Base-by-base conservation (phyloP, 2,329 filamentous ascomycete genomes). In the Hymenotorrendiella dingleyae region DNA sequence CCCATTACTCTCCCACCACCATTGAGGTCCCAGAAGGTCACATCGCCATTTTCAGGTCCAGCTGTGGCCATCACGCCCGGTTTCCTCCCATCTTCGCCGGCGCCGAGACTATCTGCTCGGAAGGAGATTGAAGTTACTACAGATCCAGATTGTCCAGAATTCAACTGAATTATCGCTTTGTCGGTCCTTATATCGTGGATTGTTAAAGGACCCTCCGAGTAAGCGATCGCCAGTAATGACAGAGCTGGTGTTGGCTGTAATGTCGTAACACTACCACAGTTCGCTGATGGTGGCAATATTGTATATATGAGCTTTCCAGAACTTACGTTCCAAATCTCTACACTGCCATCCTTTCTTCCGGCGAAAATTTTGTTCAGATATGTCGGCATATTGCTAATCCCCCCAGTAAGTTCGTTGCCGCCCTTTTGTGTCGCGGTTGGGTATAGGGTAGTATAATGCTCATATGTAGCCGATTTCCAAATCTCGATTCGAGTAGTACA, bases 311-410 rank as follows among this genome's bases (percentile, higher is more conserved):
- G 73, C 63, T 94, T 95, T 36, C 78, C 90, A 3, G 87, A 95
- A 61, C 85, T 94, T 47, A 98, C 71, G 60, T 98, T 98, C 91
- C 93, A 98, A 38, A 98, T 94, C 60, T 98, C 93, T 7, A 96
- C 82, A 63, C 82, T 84, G 6, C 93, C 93, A 62, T 98, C 89
- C 50, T 77, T 78, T 56, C 88, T 82, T 8, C 88, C 94, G 3
- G 88, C 85, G 52, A 97, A 88, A 33, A 98, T 78, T 66, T 98
- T 98, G 72, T 98, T 98, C 47, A 98, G 67, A 64, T 89, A 94
- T 0, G 93, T 97, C 1, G 91, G 90, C 83, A 97, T 88, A 57
- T 79, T 94, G 61, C 81, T 84, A 54, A 95, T 75, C 37, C 83
- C 80, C 19, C 86, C 86, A 0, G 85, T 88, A 44, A 96, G 79